Base-by-base conservation (phyloP, 179 eudicot genomes). In the Nepenthes alata region DNA sequence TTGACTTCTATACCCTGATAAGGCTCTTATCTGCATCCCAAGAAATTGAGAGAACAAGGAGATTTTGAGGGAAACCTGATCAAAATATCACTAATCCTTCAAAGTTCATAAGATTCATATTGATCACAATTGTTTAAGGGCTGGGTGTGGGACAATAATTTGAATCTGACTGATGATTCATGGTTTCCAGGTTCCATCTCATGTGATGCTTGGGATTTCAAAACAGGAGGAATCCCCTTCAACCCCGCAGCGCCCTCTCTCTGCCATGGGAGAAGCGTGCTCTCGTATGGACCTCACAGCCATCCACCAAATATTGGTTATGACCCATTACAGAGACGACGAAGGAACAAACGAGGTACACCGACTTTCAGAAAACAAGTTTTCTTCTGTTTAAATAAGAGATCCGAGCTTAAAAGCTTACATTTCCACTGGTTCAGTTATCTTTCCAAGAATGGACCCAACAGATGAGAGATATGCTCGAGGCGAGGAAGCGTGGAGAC, bases 401-500 rank as follows among this genome's bases (percentile, higher is more conserved):
- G 10, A 3, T 25, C 3, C 8, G 58, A 8, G 58, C 37, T 25
- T 55, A 55, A 38, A 25, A 4, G 13, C 9, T 37, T 58, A 9
- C 3, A 6, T 57, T 61, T 45, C 16, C 11, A 3, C 36, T 60
- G 53, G 36, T 66, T 49, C 72, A 84, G 89, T 70, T 84, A 48
- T 84, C 89, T 41, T 84, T 84, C 72, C 85, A 84, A 76, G 86
- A 80, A 61, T 84, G 87, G 87, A 80, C 90, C n/a, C 85, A 84
- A 63, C 84, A 82, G 57, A 84, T 82, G 85, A 80, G 68, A 72
- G 87, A 82, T 63, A 80, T 80, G 81, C 67, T 81, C 51, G 89
- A 84, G 55, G 84, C 89, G 44, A 77, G 89, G 71, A 84, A 81
- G 67, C 82, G 82, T 51, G 89, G 89, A 35, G 89, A 84, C 67